These are phyloP conservation scores for Cadophora gregata DNA, from an alignment of 2,329 filamentous ascomycete genomes.

Conservation along the genomic window DNA sequence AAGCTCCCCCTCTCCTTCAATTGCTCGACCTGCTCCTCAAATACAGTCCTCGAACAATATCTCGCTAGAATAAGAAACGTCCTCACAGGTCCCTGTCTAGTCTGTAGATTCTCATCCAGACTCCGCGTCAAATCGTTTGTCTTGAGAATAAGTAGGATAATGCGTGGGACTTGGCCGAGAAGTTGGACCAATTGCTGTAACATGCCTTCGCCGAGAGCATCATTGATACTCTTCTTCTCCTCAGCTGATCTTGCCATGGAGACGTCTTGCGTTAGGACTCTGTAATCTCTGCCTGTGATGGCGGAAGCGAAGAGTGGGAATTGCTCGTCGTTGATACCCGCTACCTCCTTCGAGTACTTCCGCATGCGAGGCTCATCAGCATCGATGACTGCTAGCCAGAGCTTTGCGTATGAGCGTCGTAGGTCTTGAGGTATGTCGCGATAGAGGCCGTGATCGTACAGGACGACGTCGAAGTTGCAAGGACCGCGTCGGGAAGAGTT, in stretches of 20 bases:
- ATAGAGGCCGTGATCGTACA: conserved; percentile 97
- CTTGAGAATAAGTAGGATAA: conserved; percentile 95
- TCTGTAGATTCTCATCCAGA: conserved; percentile 89
- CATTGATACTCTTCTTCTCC: conserved; percentile 87
- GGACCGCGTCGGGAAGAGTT: conserved; percentile 65
- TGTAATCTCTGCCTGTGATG: conserved; percentile 93
- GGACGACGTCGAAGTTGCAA: conserved; percentile 87
- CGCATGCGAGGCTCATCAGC: conserved; percentile 87
- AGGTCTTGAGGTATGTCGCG: conserved; percentile 83
- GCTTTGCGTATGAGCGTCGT: conserved; percentile 88
- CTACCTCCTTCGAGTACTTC: conserved; percentile 85
- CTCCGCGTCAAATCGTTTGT: conserved; percentile 96
- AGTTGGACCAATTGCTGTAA: conserved; percentile 87
- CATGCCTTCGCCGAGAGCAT: conserved; percentile 84
- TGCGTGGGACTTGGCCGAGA: conserved; percentile 84
- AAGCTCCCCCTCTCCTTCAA: conserved; percentile 59
- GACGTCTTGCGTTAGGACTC: conserved; percentile 68
- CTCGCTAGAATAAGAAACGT: conserved; percentile 71
- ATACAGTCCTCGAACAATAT: conserved; percentile 71
- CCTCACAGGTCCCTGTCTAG: conserved; percentile 68
- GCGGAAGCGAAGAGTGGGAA: conserved; percentile 96
- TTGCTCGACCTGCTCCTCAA: conserved; percentile 66
- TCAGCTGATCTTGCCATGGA: conserved; percentile 63
- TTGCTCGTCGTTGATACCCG: conserved; percentile 84
- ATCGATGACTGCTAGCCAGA: conserved; percentile 96